phyloP scores from a whole-genome alignment of 305 asterid genomes.

The Solanum hybrid region DNA sequence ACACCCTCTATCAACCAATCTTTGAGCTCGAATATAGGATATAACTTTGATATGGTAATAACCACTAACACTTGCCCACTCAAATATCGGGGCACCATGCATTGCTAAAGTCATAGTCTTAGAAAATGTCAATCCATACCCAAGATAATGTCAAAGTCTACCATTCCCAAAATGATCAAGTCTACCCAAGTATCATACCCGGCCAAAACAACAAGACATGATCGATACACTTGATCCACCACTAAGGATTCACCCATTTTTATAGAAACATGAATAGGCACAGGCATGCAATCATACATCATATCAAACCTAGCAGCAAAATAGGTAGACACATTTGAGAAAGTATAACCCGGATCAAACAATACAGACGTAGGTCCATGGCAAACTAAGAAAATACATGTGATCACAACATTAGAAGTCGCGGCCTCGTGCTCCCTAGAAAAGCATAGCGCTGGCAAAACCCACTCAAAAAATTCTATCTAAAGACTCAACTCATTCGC shows the following conservation, averaged over 20 bases:
- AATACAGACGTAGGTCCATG: no score
- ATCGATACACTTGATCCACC: not conserved
- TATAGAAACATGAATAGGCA: not conserved
- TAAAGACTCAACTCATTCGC: no score
- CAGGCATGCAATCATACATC: not conserved
- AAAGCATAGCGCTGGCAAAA: no score
- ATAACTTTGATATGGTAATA: no score
- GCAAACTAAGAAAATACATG: not conserved
- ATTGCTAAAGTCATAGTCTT: not conserved
- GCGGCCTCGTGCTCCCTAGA: not conserved
- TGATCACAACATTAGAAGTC: not conserved
- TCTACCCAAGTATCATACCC: not conserved
- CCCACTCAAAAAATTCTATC: no score
- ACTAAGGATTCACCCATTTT: not conserved
- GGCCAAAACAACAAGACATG: not conserved
- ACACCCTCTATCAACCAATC: not conserved
- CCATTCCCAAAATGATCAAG: not conserved
- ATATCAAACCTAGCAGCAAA: not conserved
- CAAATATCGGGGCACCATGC: not conserved
- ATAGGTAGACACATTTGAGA: not conserved
- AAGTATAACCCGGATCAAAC: not conserved
- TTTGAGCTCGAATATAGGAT: not conserved
- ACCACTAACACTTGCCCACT: not conserved
- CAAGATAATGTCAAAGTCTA: no score
- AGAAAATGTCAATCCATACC: not conserved